phyloP scores from a whole-genome alignment of 202 grass and related monocot species.

The Elaeis oleifera region DNA sequence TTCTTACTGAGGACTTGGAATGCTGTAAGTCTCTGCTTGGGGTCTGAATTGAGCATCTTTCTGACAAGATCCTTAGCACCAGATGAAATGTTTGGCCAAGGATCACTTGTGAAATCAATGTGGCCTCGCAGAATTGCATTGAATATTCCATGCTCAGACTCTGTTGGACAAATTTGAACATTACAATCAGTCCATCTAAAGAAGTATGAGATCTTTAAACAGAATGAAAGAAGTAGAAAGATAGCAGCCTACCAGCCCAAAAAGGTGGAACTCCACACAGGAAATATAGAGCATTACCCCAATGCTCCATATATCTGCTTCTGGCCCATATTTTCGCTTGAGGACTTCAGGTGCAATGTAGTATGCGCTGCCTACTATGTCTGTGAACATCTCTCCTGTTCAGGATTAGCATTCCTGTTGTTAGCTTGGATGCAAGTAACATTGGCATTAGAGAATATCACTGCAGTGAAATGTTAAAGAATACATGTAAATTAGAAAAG shows the following conservation, averaged over 20 bases:
- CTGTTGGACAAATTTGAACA: conserved; percentile 3
- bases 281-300: conserved; percentile 94
- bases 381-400: conserved; percentile 58
- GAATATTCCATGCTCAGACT: conserved; percentile 82
- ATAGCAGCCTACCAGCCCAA: conserved; percentile 41
- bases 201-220: too few species aligned
- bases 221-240: background rate
- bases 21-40: conserved; percentile 73
- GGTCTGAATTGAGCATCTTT: conserved; percentile 78
- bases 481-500: background rate
- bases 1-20: conserved; percentile 86
- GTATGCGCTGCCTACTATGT: conserved; percentile 80
- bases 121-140: conserved; percentile 70
- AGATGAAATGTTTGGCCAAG: conserved; percentile 69
- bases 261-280: conserved; percentile 81
- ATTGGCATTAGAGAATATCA: background rate
- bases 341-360: conserved; percentile 93
- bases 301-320: conserved; percentile 90
- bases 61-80: conserved; percentile 76
- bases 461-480: background rate
- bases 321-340: conserved; percentile 56
- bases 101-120: conserved; percentile 55
- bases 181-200: background rate
- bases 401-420: background rate
- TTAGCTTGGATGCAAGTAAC: background rate